Base-by-base conservation (phyloP, 805 yeast genomes). In the Yarrowia osloensis region DNA sequence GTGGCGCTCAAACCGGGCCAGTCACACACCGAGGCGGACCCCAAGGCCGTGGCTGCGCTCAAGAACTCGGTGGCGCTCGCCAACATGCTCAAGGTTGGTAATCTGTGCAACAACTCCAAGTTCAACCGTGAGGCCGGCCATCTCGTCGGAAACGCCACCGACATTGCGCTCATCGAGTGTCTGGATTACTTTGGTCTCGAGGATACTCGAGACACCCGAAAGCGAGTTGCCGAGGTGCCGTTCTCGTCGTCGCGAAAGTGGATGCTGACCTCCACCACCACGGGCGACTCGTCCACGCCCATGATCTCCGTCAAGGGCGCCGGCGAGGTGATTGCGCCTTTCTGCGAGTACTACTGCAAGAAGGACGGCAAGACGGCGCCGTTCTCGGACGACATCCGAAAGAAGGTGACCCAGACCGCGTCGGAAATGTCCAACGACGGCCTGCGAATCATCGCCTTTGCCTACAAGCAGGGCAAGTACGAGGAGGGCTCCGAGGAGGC, bases 91-190 rank as follows among this genome's bases (percentile, higher is more conserved):
- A 69, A 70, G 29, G 71, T 73, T 17, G 78, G 78, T 4, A 69
- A 69, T 28, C 70, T 75, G 44, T 79, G 81, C 71, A 79, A 78
- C 70, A 76, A 76, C 62, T 70, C 78, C 17, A 69, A 71, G 40
- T 59, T 69, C n/a, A 70, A 74, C 57, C 67, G 72, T 69, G 89
- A 86, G 71, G 80, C 86, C 46, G 94, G 93, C 21, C 87, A 85
- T 71, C 96, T 89, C 72, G 85, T 83, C 74, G 99, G 99, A 29
- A 95, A 94, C 77, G 97, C 99, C 44, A 91, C 97, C 15, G 99
- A 95, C 78, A 86, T 93, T 71, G 98, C 99, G 0, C 80, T 95
- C 49, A 81, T 92, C 67, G 97, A 91, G 76, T 85, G 86, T 37
- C 80, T 92, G 67, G 79, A 85, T 5, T 84, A 84, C 68, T 91